Evolutionary conservation across 2,329 filamentous ascomycete species (phyloP).

Genomic region (Amesomyces nigricolor): DNA sequence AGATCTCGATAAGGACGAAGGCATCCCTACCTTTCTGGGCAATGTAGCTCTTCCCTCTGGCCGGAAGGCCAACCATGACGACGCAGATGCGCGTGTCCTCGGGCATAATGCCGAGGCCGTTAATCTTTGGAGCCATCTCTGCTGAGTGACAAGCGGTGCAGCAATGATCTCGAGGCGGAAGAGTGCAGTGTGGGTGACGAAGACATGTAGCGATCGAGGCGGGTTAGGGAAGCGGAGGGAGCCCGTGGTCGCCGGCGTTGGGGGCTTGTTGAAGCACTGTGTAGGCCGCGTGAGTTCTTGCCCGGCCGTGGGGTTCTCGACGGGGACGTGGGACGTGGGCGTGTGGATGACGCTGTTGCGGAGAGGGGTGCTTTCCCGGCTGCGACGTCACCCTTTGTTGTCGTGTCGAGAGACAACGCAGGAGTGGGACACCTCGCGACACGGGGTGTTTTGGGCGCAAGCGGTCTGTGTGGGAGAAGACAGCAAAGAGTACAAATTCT

Average conservation of each 20-base stretch:
- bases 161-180: slow-evolving; percentile 7
- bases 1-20: background rate
- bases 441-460: background rate
- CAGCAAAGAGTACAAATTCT: background rate
- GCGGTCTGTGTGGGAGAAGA: background rate
- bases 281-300: slow-evolving; percentile 24
- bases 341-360: background rate
- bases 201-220: slow-evolving; percentile 26
- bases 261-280: background rate
- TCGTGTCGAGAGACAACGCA: background rate
- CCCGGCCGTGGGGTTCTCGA: slow-evolving; percentile 6
- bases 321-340: background rate
- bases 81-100: slow-evolving; percentile 97
- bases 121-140: slow-evolving; percentile 47
- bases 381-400: slow-evolving; percentile 10
- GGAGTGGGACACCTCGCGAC: background rate
- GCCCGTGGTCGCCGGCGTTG: too few relatives aligned
- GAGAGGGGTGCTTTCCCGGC: background rate
- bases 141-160: slow-evolving; percentile 13
- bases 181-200: slow-evolving; percentile 13
- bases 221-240: background rate
- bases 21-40: slow-evolving; percentile 82
- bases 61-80: slow-evolving; percentile 96
- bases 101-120: slow-evolving; percentile 73
- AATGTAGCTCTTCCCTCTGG: slow-evolving; percentile 94